Conservation (phyloP, 148 eudicot species). For the Cornus controversa region DNA sequence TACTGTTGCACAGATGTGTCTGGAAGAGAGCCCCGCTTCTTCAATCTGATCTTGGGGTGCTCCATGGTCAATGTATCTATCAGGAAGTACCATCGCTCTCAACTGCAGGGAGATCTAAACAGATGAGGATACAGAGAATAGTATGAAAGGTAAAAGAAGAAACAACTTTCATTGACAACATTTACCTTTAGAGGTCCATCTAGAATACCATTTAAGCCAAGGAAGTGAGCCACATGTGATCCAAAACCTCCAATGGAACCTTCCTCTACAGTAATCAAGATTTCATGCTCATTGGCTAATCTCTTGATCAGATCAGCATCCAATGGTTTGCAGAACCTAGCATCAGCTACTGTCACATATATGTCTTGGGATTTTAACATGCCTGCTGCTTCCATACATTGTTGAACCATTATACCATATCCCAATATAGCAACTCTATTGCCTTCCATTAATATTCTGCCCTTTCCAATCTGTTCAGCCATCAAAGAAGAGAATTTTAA, state of each 20-base stretch:
- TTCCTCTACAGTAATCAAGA: slow-evolving; percentile 64
- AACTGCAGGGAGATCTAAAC: slow-evolving; percentile 31
- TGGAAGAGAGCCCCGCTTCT: slow-evolving; percentile 68
- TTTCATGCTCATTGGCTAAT: slow-evolving; percentile 64
- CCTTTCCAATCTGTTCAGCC: slow-evolving; percentile 58
- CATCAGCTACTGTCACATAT: slow-evolving; percentile 65
- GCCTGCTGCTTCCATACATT: slow-evolving; percentile 59
- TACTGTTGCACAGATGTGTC: slow-evolving; percentile 63
- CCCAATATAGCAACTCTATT: slow-evolving; percentile 62
- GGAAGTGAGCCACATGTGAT: slow-evolving; percentile 65
- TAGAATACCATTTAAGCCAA: slow-evolving; percentile 52
- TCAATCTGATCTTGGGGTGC: slow-evolving; percentile 61
- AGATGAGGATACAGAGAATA: background rate
- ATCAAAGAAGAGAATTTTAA: background rate
- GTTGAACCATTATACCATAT: slow-evolving; percentile 59
- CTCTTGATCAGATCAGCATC: slow-evolving; percentile 54
- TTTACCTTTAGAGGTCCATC: slow-evolving; percentile 72
- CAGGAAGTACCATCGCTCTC: slow-evolving; percentile 73
- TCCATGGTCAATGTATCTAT: slow-evolving; percentile 78
- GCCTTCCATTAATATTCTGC: slow-evolving; percentile 66
- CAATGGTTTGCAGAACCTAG: slow-evolving; percentile 78
- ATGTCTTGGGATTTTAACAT: slow-evolving; percentile 38
- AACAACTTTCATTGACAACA: background rate
- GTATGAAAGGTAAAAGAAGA: background rate
- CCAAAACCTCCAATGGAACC: slow-evolving; percentile 80